Base-by-base conservation (phyloP, 1,139 yeast genomes). In the Pichia sp. region DNA sequence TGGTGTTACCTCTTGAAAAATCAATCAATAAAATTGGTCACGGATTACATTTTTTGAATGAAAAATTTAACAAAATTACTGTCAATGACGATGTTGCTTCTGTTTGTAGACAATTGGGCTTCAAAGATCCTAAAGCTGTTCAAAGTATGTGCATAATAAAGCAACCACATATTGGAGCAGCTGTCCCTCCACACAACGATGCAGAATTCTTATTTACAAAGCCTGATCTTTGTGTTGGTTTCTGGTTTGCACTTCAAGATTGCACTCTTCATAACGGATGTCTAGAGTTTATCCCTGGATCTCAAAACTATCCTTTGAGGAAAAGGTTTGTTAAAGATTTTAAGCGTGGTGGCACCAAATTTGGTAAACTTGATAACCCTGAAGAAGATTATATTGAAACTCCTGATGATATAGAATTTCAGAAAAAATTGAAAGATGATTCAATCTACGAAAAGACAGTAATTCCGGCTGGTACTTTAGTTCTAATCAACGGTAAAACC, bases 121-220 rank as follows among this genome's bases (percentile, higher is more conserved):
- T 71, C 51, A 51, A 63, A 34, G 88, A 83, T 44, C 88, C 94
- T 0, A 63, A 83, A 24, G 83, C 84, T 2, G 66, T 84, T 35
- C 94, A 84, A 58, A 77, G 85, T 47, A 84, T 84, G 95, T 65
- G 82, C 30, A 81, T 84, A 35, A 80, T 84, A 62, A 84, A 84
- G 55, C 93, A 83, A 54, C 89, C 93, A 0, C 71, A 69, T 41
- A 75, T 73, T 33, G 84, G 94, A 24, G 82, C 81, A 2, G 80
- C 78, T 34, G 94, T 84, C 0, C 93, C 93, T 2, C 69, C 84
- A 1, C 95, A 84, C 54, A 83, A 80, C 40, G 95, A 84, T 56
- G 88, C 79, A 1, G 77, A 79, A 4, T 84, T 84, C 52, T 64
- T 84, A 28, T 84, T 68, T 60, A 84, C 94, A 0, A 67, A 75